phyloP scores from a whole-genome alignment of 2,329 filamentous ascomycete genomes.

The Mollisia scopiformis region DNA sequence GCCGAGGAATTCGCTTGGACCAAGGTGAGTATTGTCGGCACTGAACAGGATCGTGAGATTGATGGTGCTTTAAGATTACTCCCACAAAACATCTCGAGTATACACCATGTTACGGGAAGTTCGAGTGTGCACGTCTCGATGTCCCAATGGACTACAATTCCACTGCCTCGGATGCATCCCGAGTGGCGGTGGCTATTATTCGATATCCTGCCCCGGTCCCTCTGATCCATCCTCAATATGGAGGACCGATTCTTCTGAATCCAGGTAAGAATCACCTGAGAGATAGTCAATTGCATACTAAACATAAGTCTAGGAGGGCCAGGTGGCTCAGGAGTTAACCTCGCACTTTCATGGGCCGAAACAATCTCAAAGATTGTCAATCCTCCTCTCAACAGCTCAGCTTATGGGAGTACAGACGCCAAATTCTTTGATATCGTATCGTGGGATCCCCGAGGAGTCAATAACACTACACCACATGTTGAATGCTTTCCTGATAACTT shows the following conservation, averaged over 20 bases:
- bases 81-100: constrained; percentile 2
- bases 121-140: constrained; percentile 44
- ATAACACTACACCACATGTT: constrained; percentile 37
- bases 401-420: not conserved
- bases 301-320: constrained; percentile 37
- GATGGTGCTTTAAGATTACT: not conserved
- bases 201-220: constrained; percentile 42
- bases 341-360: constrained; percentile 29
- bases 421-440: constrained; percentile 42
- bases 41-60: not conserved
- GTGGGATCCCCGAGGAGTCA: constrained; percentile 45
- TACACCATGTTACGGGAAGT: constrained; percentile 39
- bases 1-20: not conserved
- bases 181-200: constrained; percentile 21
- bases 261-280: constrained; percentile 32
- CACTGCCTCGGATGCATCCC: constrained; percentile 5
- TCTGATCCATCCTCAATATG: constrained; percentile 40
- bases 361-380: constrained; percentile 36
- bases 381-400: not conserved
- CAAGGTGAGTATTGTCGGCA: not conserved
- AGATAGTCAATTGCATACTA: not conserved
- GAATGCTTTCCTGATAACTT: constrained; percentile 38
- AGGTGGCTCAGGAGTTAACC: constrained; percentile 39
- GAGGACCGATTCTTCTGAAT: constrained; percentile 44
- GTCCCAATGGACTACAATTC: constrained; percentile 44